Evolutionary conservation across 2,329 filamentous ascomycete species (phyloP).

Genomic region (Botrytis tulipae): DNA sequence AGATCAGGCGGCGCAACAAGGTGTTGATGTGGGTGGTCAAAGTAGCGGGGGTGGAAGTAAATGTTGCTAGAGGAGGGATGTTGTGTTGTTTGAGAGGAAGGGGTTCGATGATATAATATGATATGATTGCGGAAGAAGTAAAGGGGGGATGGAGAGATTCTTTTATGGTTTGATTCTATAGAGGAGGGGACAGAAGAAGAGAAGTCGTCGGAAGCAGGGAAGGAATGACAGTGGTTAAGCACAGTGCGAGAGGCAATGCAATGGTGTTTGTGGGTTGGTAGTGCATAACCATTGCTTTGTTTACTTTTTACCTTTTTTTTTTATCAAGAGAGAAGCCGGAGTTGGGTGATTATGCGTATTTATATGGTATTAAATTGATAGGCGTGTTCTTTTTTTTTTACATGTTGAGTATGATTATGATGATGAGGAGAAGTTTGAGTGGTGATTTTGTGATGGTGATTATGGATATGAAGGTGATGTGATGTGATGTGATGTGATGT

Average conservation of each 20-base stretch:
- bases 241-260: constrained; percentile 1
- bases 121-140: background rate
- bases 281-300: constrained; percentile 25
- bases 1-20: constrained; percentile 57
- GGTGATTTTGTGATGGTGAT: background rate
- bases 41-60: constrained; percentile 59
- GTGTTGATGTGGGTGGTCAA: constrained; percentile 67
- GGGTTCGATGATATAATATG: background rate
- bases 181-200: background rate
- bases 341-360: constrained; percentile 32
- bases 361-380: constrained; percentile 24
- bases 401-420: background rate
- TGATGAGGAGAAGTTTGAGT: background rate
- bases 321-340: constrained; percentile 33
- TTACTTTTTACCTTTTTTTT: constrained; percentile 13
- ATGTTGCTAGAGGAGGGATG: constrained; percentile 65
- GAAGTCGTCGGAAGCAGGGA: background rate
- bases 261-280: constrained; percentile 21
- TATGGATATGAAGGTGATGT: too few species aligned
- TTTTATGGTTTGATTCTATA: constrained; percentile 11
- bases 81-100: background rate
- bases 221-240: background rate
- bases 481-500: too few species aligned
- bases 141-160: constrained; percentile 21
- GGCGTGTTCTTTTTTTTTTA: constrained; percentile 17